These are phyloP conservation scores for Cladophialophora psammophila DNA, from an alignment of 2,329 filamentous ascomycete genomes.

Conservation along the genomic window DNA sequence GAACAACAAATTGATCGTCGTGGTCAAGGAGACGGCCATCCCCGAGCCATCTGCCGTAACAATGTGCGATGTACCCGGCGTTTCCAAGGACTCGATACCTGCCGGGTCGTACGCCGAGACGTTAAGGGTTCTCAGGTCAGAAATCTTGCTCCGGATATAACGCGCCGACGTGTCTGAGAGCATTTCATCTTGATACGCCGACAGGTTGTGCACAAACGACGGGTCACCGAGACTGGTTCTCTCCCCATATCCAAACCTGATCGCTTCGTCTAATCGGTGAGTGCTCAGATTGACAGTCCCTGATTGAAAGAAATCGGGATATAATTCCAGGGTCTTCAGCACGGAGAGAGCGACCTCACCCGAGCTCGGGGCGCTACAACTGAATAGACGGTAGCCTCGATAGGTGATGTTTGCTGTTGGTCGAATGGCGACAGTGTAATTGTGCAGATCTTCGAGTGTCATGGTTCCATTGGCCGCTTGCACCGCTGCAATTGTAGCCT, in stretches of 20 bases:
- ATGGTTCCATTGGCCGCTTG: conserved; percentile 79
- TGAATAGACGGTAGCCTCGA: conserved; percentile 73
- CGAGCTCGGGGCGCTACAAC: conserved; percentile 76
- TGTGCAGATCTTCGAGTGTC: conserved; percentile 77
- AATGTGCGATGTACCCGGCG: conserved; percentile 62
- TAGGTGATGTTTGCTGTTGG: conserved; percentile 70
- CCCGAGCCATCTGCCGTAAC: conserved; percentile 74
- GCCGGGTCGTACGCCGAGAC: conserved; percentile 76
- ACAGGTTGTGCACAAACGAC: conserved; percentile 70
- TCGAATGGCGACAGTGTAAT: conserved; percentile 74
- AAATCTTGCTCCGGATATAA: conserved; percentile 70
- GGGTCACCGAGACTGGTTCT: conserved; percentile 85
- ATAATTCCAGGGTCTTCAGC: conserved; percentile 84
- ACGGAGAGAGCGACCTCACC: conserved; percentile 77
- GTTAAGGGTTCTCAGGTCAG: conserved; percentile 74
- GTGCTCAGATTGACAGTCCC: conserved; percentile 71
- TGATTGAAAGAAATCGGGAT: conserved; percentile 66
- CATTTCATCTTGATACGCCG: conserved; percentile 71
- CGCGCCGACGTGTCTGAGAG: conserved; percentile 67
- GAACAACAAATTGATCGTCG: conserved; percentile 87
- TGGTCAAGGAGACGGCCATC: conserved; percentile 80
- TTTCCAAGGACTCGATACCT: conserved; percentile 70
- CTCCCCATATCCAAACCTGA: conserved; percentile 85
- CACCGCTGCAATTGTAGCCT: conserved; percentile 74
- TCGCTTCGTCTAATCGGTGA: conserved; percentile 85